Percentiles rank a stretch among this genome's conserved stretches.
phyloP scores from a whole-genome alignment of 2,329 filamentous ascomycete species.

The Colletotrichum sp. region DNA sequence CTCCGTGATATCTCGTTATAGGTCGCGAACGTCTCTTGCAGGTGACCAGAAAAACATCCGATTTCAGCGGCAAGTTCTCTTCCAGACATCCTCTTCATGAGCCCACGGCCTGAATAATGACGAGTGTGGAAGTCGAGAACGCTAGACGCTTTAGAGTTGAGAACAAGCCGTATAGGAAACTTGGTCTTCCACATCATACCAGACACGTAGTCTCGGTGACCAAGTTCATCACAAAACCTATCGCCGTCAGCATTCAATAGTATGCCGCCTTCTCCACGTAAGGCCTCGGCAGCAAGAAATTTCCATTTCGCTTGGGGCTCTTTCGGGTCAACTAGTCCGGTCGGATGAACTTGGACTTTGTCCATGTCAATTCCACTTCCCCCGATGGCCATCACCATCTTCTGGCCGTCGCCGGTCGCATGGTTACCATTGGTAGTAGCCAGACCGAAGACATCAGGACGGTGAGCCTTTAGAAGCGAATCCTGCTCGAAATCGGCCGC shows the following conservation, averaged over 20 bases:
- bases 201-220: slow-evolving; percentile 99
- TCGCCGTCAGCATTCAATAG: slow-evolving; percentile 93
- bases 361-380: slow-evolving; percentile 99
- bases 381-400: slow-evolving; percentile 99
- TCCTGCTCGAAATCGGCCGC: slow-evolving; percentile 91
- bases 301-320: slow-evolving; percentile 98
- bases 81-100: slow-evolving; percentile 99
- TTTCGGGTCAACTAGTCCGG: slow-evolving; percentile 97
- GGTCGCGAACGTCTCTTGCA: slow-evolving; percentile 88
- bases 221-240: slow-evolving; percentile 97
- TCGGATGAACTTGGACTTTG: slow-evolving; percentile 99
- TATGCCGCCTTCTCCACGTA: slow-evolving; percentile 97
- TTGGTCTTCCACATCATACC: slow-evolving; percentile 99
- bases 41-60: slow-evolving; percentile 84
- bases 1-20: slow-evolving; percentile 97
- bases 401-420: slow-evolving; percentile 98
- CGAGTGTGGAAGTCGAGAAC: slow-evolving; percentile 99
- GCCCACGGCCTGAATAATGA: slow-evolving; percentile 96
- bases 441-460: slow-evolving; percentile 90
- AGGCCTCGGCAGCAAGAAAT: slow-evolving; percentile 97
- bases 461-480: slow-evolving; percentile 93
- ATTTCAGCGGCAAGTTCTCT: slow-evolving; percentile 96
- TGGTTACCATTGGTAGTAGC: slow-evolving; percentile 96
- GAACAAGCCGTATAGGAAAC: slow-evolving; percentile 94
- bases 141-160: slow-evolving; percentile 99